Percentiles rank a stretch among this genome's conserved stretches.
Conservation (phyloP, 2,329 filamentous ascomycete genomes). For the Endoconidiophora polonica region DNA sequence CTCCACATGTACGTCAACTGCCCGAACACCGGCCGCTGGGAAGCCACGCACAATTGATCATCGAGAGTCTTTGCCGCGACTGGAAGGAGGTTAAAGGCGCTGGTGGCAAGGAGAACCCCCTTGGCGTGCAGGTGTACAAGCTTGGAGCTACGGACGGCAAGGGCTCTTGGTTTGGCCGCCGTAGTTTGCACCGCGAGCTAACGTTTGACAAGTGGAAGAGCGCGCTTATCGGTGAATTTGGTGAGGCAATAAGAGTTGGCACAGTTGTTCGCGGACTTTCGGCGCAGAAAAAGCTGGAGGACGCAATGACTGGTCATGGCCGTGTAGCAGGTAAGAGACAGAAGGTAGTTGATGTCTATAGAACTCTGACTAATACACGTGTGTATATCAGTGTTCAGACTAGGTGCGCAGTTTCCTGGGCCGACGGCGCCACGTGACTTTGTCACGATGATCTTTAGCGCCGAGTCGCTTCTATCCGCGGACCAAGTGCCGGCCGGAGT, state of each 20-base stretch:
- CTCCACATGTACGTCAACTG: not conserved
- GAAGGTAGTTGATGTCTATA: constrained; percentile 28
- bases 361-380: not conserved
- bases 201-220: constrained; percentile 62
- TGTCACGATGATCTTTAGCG: constrained; percentile 56
- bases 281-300: constrained; percentile 58
- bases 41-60: constrained; percentile 16
- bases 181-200: constrained; percentile 66
- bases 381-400: constrained; percentile 48
- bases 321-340: constrained; percentile 5
- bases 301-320: constrained; percentile 24
- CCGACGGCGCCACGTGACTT: constrained; percentile 82
- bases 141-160: constrained; percentile 61
- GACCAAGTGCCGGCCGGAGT: not conserved
- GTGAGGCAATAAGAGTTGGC: constrained; percentile 47
- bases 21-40: constrained; percentile 9
- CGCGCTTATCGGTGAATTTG: constrained; percentile 65
- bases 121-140: constrained; percentile 66
- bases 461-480: constrained; percentile 13
- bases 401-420: constrained; percentile 79
- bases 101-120: constrained; percentile 50
- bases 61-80: constrained; percentile 51
- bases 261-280: constrained; percentile 74
- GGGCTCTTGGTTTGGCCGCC: constrained; percentile 77
- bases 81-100: constrained; percentile 76